A percentile compares a stretch with the other conserved stretches of the same genome.
These are phyloP conservation scores for Suillus cothurnatus DNA, from an alignment of 768 basidiomycete species.

Conservation along the genomic window DNA sequence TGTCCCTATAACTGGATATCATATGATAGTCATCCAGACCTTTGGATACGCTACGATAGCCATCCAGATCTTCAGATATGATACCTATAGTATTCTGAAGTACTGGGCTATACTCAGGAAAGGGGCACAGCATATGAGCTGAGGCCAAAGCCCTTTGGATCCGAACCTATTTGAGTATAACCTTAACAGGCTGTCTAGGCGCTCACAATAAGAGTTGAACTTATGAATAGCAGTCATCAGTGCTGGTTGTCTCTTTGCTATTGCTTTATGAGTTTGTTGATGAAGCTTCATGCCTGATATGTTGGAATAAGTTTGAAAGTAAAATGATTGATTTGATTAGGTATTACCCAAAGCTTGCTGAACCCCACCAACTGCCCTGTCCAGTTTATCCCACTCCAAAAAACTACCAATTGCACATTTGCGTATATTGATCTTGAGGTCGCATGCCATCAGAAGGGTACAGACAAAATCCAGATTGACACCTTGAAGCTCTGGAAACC, in stretches of 20 bases:
- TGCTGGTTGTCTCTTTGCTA: neutral
- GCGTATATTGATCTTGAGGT: conserved; percentile 31
- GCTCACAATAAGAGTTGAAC: conserved; percentile 32
- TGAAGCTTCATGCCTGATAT: conserved; percentile 31
- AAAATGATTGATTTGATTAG: neutral
- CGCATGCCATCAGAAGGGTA: conserved; percentile 12
- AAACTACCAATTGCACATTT: conserved; percentile 28
- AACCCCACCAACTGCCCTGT: conserved; percentile 14
- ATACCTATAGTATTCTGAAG: too few species aligned
- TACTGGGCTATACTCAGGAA: too few species aligned
- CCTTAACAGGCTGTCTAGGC: conserved; percentile 24
- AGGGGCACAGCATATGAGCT: too few species aligned
- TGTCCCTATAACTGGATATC: too few species aligned
- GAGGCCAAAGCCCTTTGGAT: too few species aligned
- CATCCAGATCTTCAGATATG: too few species aligned
- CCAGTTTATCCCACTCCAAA: conserved; percentile 30
- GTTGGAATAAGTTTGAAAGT: neutral
- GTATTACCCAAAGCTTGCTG: conserved; percentile 31
- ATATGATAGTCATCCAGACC: too few species aligned
- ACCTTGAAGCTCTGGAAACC: conserved; percentile 13
- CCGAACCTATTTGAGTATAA: too few species aligned
- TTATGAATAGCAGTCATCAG: conserved; percentile 26
- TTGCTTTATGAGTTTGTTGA: too few species aligned
- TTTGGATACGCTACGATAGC: too few species aligned
- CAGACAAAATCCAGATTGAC: conserved; percentile 13